Base-by-base conservation (phyloP, 768 basidiomycete species). In the Suillus cothurnatus region DNA sequence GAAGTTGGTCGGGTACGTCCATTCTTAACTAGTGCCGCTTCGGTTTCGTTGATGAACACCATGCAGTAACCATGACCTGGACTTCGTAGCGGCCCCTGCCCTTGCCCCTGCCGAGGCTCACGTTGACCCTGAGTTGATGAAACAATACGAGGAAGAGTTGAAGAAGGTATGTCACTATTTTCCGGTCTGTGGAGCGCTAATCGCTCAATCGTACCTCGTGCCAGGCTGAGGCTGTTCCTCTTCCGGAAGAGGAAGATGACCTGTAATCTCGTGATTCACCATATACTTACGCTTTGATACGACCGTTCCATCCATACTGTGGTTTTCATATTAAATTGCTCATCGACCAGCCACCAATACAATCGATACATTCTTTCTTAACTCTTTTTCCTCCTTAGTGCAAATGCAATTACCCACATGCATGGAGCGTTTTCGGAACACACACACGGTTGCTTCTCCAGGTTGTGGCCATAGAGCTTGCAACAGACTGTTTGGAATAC, bases 171-270 rank as follows among this genome's bases (percentile, higher is more conserved):
- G 81, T 76, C 57, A 39, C 50, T 56, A 31, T 62, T 38, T 2
- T 61, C 21, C 26, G 14, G 34, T 55, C 52, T 23, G 62, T 57
- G 23, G 62, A 38, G 17, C 26, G 39, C 34, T n/a, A 32, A 15
- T 68, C n/a, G 15, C 63, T 65, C 47, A 74, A 47, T 59, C 63
- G 53, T 63, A 61, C 50, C 64, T 63, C 36, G 66, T 59, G 11
- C 17, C 62, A 94, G 90, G 97, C 97, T 66, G 95, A 93, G 74
- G 83, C 84, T 67, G 91, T 95, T 68, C 97, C 97, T 73, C 92
- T 99, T 67, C 97, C 97, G 61, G 97, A 99, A 80, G 97, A 99
- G 79, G 97, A 96, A 60, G 95, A 97, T 64, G 92, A 94, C 70
- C 84, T 93, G 73, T 91, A 85, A 81, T 64, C 47, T 68, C 64